Percentiles rank a stretch among this genome's conserved stretches.
These are phyloP conservation scores for Closterium sp. DNA, from an alignment of 139 green algal genomes.

Conservation along the genomic window DNA sequence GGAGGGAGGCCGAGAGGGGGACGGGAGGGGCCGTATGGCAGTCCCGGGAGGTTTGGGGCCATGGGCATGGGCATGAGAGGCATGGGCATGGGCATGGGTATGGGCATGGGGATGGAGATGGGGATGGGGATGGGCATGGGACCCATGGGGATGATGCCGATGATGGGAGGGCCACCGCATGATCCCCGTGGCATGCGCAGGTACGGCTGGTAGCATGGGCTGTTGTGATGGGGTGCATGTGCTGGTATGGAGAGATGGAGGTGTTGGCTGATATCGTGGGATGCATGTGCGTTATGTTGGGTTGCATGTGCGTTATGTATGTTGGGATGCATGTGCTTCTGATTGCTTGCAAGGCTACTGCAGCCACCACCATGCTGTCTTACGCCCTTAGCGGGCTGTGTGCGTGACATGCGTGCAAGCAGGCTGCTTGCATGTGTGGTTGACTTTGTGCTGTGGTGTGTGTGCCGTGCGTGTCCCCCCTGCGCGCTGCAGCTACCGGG, in stretches of 20 bases:
- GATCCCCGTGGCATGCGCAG: constrained; percentile 19
- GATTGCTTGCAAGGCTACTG: no score
- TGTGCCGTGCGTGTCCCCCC: neutral
- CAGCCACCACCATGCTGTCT: no score
- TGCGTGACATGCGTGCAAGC: no score
- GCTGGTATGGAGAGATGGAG: neutral
- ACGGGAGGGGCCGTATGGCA: constrained; percentile 1
- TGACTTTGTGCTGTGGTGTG: no score
- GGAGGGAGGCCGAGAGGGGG: constrained; percentile 1
- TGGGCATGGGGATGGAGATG: neutral
- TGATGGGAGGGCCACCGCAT: neutral
- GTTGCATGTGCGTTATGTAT: neutral
- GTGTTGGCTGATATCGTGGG: no score
- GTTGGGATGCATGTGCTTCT: neutral
- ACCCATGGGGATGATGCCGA: constrained; percentile 25
- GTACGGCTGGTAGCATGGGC: neutral
- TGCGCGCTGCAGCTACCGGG: constrained; percentile 25
- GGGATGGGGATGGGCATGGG: neutral
- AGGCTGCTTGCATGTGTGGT: no score
- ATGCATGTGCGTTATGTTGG: neutral
- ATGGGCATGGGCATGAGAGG: neutral
- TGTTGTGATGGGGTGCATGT: neutral
- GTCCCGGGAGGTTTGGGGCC: neutral
- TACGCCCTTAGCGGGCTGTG: no score
- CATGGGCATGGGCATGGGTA: neutral